Evolutionary conservation across 2,329 filamentous ascomycete genomes (phyloP), one percentile per base, ranked within the genome.

Genomic region (Aurifilum marmelostoma): DNA sequence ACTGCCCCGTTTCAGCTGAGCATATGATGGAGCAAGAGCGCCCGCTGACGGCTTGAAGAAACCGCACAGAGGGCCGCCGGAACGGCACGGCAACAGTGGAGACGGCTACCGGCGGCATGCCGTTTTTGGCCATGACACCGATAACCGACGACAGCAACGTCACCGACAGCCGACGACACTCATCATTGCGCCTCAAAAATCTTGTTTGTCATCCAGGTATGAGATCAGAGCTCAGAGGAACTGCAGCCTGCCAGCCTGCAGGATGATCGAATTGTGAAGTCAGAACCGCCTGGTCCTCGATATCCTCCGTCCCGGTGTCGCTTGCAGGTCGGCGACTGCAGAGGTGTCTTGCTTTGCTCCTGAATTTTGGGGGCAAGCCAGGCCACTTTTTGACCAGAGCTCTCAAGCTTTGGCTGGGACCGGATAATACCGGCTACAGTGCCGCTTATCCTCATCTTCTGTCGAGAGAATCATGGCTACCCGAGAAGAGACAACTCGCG

Each of bases 51-150:
- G 63, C 47, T 54, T n/a, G 47, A 39, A 50, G 47, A 62, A 56
- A 21, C 63, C 50, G 63, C 50, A 9, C 56, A 34, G 47, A 59
- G 52, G 52, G 62, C 63, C 63, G 63, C 52, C 63, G 37, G 63
- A 37, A 21, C 63, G 63, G 50, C 47, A 60, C 34, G 58, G 34
- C 58, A 60, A n/a, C 32, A 60, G 34, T 37, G 32, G 32, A 37
- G 34, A 60, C 59, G 59, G 59, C 59, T 62, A 41, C 39, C 59
- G 59, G 59, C 24, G 59, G 34, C 34, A 39, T 62, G 34, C 58
- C 59, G 12, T 37, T 39, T 62, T 62, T 12, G 34, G 59, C 21
- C 59, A 37, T 16, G 9, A 1, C 3, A 16, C 59, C 59, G 59
- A 62, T 27, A 39, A 1, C 59, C 59, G 59, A 43, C 59, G 59